Conservation (phyloP, 176 grass and related monocot genomes). For the Avena eriantha region DNA sequence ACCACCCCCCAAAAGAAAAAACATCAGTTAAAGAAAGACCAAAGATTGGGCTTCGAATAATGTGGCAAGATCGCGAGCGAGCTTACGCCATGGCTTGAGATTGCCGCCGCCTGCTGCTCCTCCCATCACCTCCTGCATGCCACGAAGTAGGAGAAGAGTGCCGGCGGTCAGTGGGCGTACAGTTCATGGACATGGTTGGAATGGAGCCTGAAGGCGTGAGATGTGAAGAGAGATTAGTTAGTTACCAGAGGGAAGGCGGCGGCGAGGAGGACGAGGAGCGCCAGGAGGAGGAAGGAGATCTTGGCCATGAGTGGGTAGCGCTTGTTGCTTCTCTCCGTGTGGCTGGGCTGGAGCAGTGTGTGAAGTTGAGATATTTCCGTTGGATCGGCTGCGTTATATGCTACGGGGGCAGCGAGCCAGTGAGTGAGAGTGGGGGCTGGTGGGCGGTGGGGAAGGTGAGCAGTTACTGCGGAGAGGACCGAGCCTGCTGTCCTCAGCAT, state of each 20-base stretch:
- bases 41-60: not conserved
- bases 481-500: too few relatives aligned
- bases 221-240: not conserved
- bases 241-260: conserved; percentile 34
- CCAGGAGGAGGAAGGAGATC: conserved; percentile 41
- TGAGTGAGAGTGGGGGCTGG: too few relatives aligned
- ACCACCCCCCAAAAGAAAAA: too few relatives aligned
- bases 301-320: conserved; percentile 14
- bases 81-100: conserved; percentile 45
- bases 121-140: not conserved
- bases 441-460: too few relatives aligned
- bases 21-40: not conserved
- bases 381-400: too few relatives aligned
- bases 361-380: not conserved
- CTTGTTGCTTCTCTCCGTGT: too few relatives aligned
- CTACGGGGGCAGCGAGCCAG: too few relatives aligned
- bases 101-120: not conserved
- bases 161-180: not conserved
- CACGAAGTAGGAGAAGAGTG: too few relatives aligned
- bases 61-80: not conserved
- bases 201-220: not conserved
- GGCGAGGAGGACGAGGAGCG: conserved; percentile 41
- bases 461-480: too few relatives aligned
- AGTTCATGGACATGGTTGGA: not conserved
- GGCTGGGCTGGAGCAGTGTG: not conserved